Evolutionary conservation across 345 rosid species (phyloP), one percentile per base, ranked within the genome.

Genomic region (Abelmoschus esculentus): DNA sequence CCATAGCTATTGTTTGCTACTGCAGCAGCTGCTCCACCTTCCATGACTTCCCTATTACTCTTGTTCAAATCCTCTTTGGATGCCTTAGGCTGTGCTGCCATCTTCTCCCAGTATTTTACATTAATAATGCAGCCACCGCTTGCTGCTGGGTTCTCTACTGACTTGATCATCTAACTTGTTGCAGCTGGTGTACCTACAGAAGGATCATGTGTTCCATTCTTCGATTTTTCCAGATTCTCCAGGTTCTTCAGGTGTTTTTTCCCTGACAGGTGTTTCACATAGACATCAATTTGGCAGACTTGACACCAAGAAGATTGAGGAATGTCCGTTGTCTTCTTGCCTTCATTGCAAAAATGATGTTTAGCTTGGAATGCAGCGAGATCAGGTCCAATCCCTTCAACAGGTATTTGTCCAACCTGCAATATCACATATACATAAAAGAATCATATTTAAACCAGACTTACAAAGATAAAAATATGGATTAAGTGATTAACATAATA

Each of bases 271-370:
- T 75, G 79, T 55, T 75, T 75, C 57, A 66, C 49, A 28, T 70
- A 71, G 28, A 38, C 75, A 46, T 78, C 81, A 34, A 74, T 68
- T 42, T 78, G 67, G 61, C 81, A 78, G 44, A 74, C 76, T 52
- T 78, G 67, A 18, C 78, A 71, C 78, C 81, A 74, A 6, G 57
- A 54, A 31, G 76, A 74, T 59, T 74, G 81, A 61, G 31, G 34
- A 3, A 69, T 19, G 47, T 67, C 74, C 6, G 49, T 46, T 44
- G 52, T 67, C 32, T 29, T 29, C 3, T 29, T 29, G 32, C 32
- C 32, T 29, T 29, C 32, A 29, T 29, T 29, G 32, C 32, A 29
- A 29, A 29, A 29, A 29, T 29, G 32, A 29, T 29, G 32, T 2
- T 29, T 29, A 29, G 32, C 32, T 29, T 3, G 32, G 32, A 29